phyloP scores from a whole-genome alignment of 805 yeast genomes.

The Crinitomyces ghanaensis region DNA sequence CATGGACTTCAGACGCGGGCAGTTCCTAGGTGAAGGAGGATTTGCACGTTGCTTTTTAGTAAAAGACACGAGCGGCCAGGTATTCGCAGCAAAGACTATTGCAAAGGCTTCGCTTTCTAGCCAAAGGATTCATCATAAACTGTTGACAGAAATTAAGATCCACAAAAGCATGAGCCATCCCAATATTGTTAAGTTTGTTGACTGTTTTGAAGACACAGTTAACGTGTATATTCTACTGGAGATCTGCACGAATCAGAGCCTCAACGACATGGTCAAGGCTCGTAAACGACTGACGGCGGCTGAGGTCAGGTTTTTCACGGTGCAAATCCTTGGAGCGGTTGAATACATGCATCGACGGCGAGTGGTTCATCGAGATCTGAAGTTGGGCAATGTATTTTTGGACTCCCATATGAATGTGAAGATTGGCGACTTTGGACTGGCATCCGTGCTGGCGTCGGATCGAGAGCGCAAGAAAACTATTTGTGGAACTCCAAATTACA shows the following conservation, averaged over 20 bases:
- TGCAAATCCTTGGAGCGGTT: constrained; percentile 89
- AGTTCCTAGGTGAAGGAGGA: constrained; percentile 93
- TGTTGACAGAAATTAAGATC: constrained; percentile 87
- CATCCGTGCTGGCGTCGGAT: constrained; percentile 73
- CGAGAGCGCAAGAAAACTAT: constrained; percentile 79
- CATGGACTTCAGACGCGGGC: constrained; percentile 81
- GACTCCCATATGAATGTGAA: constrained; percentile 90
- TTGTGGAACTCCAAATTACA: constrained; percentile 96
- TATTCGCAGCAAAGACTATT: constrained; percentile 93
- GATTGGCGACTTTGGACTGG: constrained; percentile 96
- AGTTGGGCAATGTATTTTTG: constrained; percentile 89
- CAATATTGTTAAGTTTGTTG: constrained; percentile 84
- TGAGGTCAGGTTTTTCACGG: constrained; percentile 81
- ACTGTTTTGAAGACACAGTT: constrained; percentile 93
- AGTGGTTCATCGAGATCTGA: constrained; percentile 91
- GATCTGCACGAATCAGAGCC: constrained; percentile 87
- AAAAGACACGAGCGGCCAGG: constrained; percentile 72
- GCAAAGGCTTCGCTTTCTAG: constrained; percentile 90
- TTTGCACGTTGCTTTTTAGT: constrained; percentile 98
- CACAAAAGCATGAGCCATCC: constrained; percentile 84
- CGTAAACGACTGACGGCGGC: constrained; percentile 83
- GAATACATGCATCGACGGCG: constrained; percentile 84
- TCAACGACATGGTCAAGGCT: constrained; percentile 81
- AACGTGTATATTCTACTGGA: constrained; percentile 90
- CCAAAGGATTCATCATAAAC: constrained; percentile 68